phyloP scores from a whole-genome alignment of 1,284 basidiomycete species.

The Puccinia novopanici region DNA sequence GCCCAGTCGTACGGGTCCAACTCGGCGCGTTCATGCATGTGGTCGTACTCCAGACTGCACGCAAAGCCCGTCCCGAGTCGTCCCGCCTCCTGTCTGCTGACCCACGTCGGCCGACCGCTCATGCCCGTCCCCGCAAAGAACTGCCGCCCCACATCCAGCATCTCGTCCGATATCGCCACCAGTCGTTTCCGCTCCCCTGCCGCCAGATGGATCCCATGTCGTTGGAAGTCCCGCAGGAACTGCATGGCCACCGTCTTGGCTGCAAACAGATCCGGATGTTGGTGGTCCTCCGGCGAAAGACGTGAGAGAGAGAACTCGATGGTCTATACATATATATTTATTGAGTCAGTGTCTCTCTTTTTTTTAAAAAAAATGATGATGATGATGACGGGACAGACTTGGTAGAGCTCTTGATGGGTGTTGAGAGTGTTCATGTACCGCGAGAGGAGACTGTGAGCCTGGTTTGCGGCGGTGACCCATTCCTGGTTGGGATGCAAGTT shows the following conservation, averaged over 20 bases:
- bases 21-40: neutral
- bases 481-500: conserved; percentile 19
- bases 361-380: too few species aligned
- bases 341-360: too few species aligned
- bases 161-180: conserved; percentile 31
- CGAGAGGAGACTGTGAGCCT: conserved; percentile 23
- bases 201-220: conserved; percentile 38
- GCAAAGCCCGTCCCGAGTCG: neutral
- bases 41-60: neutral
- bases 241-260: conserved; percentile 27
- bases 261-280: conserved; percentile 31
- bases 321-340: neutral
- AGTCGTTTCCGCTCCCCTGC: neutral
- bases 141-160: neutral
- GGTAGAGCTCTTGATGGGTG: conserved; percentile 25
- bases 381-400: neutral
- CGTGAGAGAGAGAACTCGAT: neutral
- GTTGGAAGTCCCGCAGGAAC: conserved; percentile 32
- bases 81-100: neutral
- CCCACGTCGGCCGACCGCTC: neutral
- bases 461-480: conserved; percentile 24
- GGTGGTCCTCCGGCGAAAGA: neutral
- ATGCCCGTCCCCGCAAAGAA: conserved; percentile 9
- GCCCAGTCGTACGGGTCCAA: conserved; percentile 18
- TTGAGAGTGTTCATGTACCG: conserved; percentile 48